phyloP scores from a whole-genome alignment of 202 grass and related monocot species.

The Panicum hallii region DNA sequence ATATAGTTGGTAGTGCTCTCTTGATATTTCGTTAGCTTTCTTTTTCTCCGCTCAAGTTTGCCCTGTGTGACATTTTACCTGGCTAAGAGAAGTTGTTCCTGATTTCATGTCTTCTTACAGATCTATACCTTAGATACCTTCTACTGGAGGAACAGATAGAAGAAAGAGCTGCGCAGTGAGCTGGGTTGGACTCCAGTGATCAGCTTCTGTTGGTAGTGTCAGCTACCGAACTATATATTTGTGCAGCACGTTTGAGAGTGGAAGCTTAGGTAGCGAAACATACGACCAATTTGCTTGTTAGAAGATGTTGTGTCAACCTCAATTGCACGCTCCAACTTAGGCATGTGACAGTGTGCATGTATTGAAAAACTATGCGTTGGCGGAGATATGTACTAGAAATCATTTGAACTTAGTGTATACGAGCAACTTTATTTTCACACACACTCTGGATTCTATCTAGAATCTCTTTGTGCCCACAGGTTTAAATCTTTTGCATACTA shows the following conservation, averaged over 20 bases:
- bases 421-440: background rate
- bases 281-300: background rate
- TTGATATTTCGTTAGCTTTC: background rate
- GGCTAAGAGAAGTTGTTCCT: background rate
- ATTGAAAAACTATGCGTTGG: background rate
- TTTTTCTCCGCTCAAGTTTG: background rate
- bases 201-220: background rate
- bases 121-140: background rate
- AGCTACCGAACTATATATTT: background rate
- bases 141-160: background rate
- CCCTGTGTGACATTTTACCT: background rate
- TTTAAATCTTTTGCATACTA: background rate
- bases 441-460: background rate
- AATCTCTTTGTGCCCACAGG: background rate
- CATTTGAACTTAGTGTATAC: background rate
- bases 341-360: background rate
- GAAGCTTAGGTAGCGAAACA: no score
- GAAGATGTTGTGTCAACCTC: background rate
- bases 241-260: background rate
- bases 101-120: background rate
- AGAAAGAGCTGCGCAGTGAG: background rate
- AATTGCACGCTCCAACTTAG: background rate
- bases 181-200: background rate
- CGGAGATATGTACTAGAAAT: background rate
- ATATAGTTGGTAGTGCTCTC: background rate